phyloP scores from a whole-genome alignment of 495 filamentous ascomycete genomes.

The Chaetomium tenue region DNA sequence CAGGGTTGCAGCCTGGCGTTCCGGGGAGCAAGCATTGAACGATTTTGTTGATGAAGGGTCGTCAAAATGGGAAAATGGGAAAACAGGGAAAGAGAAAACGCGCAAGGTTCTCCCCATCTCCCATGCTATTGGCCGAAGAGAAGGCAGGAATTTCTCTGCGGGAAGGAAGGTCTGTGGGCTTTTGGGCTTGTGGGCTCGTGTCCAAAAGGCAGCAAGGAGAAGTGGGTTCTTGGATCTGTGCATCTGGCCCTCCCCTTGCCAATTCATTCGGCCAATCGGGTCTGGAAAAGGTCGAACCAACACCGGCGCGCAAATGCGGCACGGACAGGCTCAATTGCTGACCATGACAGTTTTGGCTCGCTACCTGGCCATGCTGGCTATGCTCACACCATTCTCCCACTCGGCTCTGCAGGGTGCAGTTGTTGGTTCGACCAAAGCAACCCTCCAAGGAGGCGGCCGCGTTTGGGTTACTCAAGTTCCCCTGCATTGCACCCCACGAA shows the following conservation, averaged over 20 bases:
- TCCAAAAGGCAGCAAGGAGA: background rate
- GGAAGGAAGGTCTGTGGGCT: no score
- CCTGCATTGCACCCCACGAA: conserved; percentile 1
- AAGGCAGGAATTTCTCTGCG: background rate
- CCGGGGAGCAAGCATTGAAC: no score
- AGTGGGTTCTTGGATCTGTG: background rate
- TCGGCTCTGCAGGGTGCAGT: background rate
- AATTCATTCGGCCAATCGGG: background rate
- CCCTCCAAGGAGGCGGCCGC: background rate
- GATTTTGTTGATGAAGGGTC: no score
- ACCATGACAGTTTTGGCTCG: background rate
- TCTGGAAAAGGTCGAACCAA: background rate
- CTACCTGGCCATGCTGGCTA: no score
- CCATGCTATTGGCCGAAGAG: background rate
- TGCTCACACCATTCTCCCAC: background rate
- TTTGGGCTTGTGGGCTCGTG: background rate
- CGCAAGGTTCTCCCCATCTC: background rate
- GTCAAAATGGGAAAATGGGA: background rate
- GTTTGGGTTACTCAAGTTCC: background rate
- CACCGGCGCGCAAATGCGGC: background rate
- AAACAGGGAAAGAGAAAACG: background rate
- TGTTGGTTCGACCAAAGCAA: conserved; percentile 1
- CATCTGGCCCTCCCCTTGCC: no score
- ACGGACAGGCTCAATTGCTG: background rate
- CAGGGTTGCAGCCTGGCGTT: background rate